Conservation (phyloP, 768 basidiomycete genomes). For the Inosperma sp. region DNA sequence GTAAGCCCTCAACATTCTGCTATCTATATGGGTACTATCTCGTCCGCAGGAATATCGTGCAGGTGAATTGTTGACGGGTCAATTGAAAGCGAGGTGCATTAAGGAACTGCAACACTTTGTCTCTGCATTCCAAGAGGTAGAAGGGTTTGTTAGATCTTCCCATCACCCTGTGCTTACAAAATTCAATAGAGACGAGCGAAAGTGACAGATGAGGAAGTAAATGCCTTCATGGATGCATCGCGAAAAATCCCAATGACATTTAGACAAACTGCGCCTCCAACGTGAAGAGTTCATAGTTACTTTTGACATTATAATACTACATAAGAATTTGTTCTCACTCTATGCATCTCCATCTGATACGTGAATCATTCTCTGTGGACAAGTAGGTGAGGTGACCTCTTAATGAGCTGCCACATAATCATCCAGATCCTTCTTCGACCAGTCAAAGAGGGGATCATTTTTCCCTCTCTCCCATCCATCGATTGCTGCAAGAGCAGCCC, state of each 20-base stretch:
- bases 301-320: constrained; percentile 21
- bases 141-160: neutral
- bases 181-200: constrained; percentile 62
- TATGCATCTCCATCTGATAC: neutral
- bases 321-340: constrained; percentile 1
- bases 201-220: constrained; percentile 73
- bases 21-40: neutral
- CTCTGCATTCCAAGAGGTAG: constrained; percentile 73
- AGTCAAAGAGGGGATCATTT: constrained; percentile 39
- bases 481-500: constrained; percentile 58
- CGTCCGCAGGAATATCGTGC: constrained; percentile 79
- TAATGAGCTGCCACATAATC: too few species aligned
- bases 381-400: too few species aligned
- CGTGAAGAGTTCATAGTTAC: too few species aligned
- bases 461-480: constrained; percentile 49
- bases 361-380: too few species aligned
- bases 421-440: constrained; percentile 34
- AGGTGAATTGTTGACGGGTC: constrained; percentile 81
- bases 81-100: constrained; percentile 89
- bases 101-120: constrained; percentile 78
- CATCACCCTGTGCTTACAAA: constrained; percentile 2
- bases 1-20: constrained; percentile 37
- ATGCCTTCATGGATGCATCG: constrained; percentile 73
- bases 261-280: constrained; percentile 23
- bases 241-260: constrained; percentile 52